Conservation (phyloP, 1,284 basidiomycete genomes). For the Moniliophthora roreri region DNA sequence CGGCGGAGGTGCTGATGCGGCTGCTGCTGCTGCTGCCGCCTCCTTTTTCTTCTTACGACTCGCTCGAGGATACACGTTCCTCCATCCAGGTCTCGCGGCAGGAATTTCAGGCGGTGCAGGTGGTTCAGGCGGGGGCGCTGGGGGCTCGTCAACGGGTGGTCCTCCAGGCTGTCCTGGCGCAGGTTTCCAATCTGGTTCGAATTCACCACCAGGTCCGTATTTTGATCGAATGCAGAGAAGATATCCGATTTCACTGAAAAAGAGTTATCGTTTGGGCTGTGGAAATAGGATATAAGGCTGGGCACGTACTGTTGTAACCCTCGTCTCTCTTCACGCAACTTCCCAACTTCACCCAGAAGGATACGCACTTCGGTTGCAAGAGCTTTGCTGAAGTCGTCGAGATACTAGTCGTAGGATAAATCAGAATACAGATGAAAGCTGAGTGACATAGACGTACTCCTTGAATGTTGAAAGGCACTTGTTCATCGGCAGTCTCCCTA, state of each 20-base stretch:
- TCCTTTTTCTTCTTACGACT: slow-evolving; percentile 43
- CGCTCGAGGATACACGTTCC: slow-evolving; percentile 42
- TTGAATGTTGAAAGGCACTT: slow-evolving; percentile 77
- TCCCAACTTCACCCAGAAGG: slow-evolving; percentile 74
- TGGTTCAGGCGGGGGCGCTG: slow-evolving; percentile 38
- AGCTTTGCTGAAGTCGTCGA: slow-evolving; percentile 80
- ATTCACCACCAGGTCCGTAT: slow-evolving; percentile 75
- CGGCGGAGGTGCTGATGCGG: slow-evolving; percentile 29
- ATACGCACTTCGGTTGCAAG: slow-evolving; percentile 77
- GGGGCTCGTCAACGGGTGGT: slow-evolving; percentile 34
- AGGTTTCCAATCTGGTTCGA: slow-evolving; percentile 68
- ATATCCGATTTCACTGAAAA: slow-evolving; percentile 62
- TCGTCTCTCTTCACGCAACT: slow-evolving; percentile 70
- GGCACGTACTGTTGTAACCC: slow-evolving; percentile 68
- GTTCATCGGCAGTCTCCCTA: slow-evolving; percentile 62
- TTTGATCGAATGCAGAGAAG: slow-evolving; percentile 66
- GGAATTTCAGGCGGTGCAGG: slow-evolving; percentile 42
- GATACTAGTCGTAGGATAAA: slow-evolving; percentile 42
- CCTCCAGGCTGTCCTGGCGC: slow-evolving; percentile 39
- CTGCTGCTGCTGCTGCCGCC: slow-evolving; percentile 28
- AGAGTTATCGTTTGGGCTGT: slow-evolving; percentile 3
- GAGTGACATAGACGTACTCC: slow-evolving; percentile 42
- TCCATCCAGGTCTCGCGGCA: slow-evolving; percentile 55
- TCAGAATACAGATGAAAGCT: background rate
- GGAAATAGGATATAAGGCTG: background rate